Conservation (phyloP, 345 rosid genomes). For the Corymbia maculata region DNA sequence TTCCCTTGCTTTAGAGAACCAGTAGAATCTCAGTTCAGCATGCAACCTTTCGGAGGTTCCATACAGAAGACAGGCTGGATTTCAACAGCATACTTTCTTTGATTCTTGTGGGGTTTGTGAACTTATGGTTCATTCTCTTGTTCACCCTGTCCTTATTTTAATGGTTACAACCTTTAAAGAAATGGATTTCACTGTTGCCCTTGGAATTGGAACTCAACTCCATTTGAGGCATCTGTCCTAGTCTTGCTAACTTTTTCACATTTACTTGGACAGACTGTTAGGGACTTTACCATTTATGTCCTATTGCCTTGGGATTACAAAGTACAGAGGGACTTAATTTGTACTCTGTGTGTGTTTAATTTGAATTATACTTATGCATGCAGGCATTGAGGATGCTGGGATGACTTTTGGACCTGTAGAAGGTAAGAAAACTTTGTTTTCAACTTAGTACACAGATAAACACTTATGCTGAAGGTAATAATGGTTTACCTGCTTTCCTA, state of each 20-base stretch:
- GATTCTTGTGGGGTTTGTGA: background rate
- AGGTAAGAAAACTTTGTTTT: slow-evolving; percentile 37
- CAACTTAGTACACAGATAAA: background rate
- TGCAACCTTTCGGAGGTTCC: background rate
- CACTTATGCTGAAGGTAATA: background rate
- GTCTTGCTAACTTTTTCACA: background rate
- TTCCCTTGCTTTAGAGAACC: background rate
- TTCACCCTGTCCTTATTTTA: background rate
- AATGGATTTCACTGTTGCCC: background rate
- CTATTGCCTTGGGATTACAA: background rate
- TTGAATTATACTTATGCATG: slow-evolving; percentile 3
- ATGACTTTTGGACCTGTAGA: slow-evolving; percentile 88
- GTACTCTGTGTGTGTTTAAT: background rate
- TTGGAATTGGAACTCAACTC: background rate
- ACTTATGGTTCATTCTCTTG: background rate
- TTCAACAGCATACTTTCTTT: background rate
- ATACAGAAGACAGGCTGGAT: background rate
- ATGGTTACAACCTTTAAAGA: background rate
- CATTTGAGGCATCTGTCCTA: background rate
- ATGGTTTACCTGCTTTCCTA: slow-evolving; percentile 1
- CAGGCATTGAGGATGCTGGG: slow-evolving; percentile 89
- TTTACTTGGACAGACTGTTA: background rate
- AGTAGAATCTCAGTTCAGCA: background rate
- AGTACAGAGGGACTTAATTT: background rate
- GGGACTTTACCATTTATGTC: background rate